Evolutionary conservation across 2,329 filamentous ascomycete genomes (phyloP).

Genomic region (Orbilia blumenaviensis): DNA sequence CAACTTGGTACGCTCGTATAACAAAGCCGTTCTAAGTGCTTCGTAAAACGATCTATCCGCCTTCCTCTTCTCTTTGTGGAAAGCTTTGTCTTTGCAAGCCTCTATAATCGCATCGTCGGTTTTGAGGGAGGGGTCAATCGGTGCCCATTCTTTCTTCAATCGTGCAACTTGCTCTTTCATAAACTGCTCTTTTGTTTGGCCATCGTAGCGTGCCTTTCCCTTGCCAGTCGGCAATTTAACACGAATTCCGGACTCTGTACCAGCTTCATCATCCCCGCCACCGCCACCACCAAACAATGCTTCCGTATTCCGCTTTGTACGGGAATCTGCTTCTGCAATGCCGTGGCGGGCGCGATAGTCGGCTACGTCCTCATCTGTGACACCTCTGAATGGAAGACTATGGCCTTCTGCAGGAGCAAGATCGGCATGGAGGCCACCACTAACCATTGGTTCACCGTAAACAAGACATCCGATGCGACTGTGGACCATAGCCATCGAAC

Average conservation of each 20-base stretch:
- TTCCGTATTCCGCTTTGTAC: not conserved
- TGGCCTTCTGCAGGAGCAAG: conserved; percentile 65
- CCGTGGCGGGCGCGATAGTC: conserved; percentile 56
- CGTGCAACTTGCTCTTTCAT: conserved; percentile 24
- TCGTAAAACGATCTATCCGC: conserved; percentile 34
- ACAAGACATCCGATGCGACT: conserved; percentile 88
- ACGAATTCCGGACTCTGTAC: conserved; percentile 5
- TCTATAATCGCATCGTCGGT: conserved; percentile 46
- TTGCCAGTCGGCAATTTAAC: conserved; percentile 26
- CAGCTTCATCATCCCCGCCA: conserved; percentile 10
- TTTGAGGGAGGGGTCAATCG: conserved; percentile 39
- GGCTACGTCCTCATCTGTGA: conserved; percentile 60
- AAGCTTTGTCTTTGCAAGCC: conserved; percentile 34
- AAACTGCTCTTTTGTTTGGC: conserved; percentile 34
- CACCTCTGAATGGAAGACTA: conserved; percentile 55
- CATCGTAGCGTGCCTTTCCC: conserved; percentile 12
- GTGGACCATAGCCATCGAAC: conserved; percentile 94
- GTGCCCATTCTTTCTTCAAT: conserved; percentile 45
- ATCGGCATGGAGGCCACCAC: conserved; percentile 84
- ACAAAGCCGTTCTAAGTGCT: conserved; percentile 39
- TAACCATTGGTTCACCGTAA: conserved; percentile 81
- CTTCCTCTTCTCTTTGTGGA: conserved; percentile 13
- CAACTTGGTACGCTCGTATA: conserved; percentile 26
- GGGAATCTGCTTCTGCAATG: conserved; percentile 14
- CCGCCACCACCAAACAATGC: conserved; percentile 2